A percentile compares a stretch with the other conserved stretches of the same genome.
Conservation (phyloP, 495 filamentous ascomycete species). For the Cetradonia linearis region DNA sequence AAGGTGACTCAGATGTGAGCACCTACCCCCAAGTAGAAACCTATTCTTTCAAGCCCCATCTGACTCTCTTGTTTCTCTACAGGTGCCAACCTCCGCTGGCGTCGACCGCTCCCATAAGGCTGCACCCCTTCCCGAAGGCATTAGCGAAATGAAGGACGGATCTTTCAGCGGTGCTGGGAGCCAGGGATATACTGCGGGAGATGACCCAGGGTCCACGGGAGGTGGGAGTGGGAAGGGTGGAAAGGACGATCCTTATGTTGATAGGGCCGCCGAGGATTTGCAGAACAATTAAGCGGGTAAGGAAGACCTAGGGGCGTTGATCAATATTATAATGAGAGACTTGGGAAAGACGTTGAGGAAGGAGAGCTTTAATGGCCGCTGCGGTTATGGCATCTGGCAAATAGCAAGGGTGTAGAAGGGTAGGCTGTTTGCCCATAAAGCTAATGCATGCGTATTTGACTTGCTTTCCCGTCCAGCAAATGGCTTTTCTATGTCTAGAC, state of each 20-base stretch:
- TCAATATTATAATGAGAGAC: neutral
- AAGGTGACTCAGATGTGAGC: conserved; percentile 19
- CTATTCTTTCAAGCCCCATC: too few species aligned
- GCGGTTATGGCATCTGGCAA: neutral
- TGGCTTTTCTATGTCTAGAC: neutral
- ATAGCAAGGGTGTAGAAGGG: neutral
- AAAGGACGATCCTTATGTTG: conserved; percentile 6
- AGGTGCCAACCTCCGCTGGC: conserved; percentile 23
- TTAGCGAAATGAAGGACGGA: conserved; percentile 26
- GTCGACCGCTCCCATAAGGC: conserved; percentile 35
- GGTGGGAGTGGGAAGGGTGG: conserved; percentile 27
- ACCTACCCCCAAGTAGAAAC: neutral
- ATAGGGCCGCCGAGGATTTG: conserved; percentile 9
- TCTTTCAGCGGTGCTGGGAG: conserved; percentile 19
- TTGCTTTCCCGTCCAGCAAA: neutral
- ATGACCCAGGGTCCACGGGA: conserved; percentile 34
- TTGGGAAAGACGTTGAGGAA: neutral
- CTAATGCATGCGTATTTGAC: neutral
- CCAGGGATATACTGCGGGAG: conserved; percentile 26
- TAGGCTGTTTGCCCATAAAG: neutral
- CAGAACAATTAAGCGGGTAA: neutral
- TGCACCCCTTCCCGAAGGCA: conserved; percentile 36
- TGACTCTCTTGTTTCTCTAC: too few species aligned
- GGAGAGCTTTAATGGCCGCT: neutral
- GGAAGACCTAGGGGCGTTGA: neutral